Percentiles rank a stretch among this genome's conserved stretches.
These are phyloP conservation scores for Dichotomocladium elegans DNA, from an alignment of 371 early-diverging fungal species.

Conservation along the genomic window DNA sequence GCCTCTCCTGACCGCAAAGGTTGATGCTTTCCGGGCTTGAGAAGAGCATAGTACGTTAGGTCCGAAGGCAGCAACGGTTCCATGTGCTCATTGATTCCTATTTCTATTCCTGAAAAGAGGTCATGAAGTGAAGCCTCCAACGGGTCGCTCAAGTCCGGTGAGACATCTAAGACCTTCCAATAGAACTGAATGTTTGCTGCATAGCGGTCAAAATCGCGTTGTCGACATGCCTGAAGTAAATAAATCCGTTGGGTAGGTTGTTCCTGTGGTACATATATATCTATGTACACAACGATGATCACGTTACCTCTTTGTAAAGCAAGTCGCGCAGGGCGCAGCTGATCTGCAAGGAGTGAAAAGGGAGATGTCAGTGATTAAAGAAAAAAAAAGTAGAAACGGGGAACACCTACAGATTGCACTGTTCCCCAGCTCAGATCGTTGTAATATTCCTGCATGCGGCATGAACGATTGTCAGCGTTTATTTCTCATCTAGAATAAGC, in stretches of 20 bases:
- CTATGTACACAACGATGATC: not conserved
- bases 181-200: constrained; percentile 17
- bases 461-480: not conserved
- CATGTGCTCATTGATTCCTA: no score
- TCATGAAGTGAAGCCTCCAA: constrained; percentile 5
- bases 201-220: constrained; percentile 10
- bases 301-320: constrained; percentile 14
- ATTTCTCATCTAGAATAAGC: not conserved
- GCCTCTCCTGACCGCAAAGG: not conserved
- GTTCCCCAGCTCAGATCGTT: constrained; percentile 20
- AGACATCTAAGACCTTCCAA: constrained; percentile 13
- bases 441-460: constrained; percentile 12
- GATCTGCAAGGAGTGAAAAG: constrained; percentile 9
- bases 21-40: not conserved
- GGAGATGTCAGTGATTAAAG: not conserved
- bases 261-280: not conserved
- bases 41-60: no score
- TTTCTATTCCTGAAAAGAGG: constrained; percentile 3
- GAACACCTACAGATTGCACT: constrained; percentile 16
- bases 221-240: constrained; percentile 3
- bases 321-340: constrained; percentile 25
- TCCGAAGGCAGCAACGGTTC: no score
- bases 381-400: not conserved
- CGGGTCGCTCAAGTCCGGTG: constrained; percentile 3
- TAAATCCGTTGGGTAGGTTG: not conserved